These are phyloP conservation scores for Vigna nakashimae DNA, from an alignment of 306 rosid species.

Conservation along the genomic window DNA sequence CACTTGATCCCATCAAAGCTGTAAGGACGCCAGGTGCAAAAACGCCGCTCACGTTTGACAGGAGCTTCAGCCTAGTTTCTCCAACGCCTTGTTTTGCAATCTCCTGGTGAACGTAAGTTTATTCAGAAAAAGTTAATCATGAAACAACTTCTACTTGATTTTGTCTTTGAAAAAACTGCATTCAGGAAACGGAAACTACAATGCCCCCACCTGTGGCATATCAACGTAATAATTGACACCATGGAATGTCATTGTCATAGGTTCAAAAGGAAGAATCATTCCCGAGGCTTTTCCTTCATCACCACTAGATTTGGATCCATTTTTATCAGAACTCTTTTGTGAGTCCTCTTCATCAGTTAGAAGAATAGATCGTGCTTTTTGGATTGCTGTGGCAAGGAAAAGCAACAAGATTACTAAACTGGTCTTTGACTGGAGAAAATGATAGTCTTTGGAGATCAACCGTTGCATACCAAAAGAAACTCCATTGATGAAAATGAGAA, in stretches of 20 bases:
- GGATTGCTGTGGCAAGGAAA: constrained; percentile 58
- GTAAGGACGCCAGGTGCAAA: constrained; percentile 88
- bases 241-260: constrained; percentile 82
- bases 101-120: constrained; percentile 51
- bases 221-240: constrained; percentile 80
- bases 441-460: background rate
- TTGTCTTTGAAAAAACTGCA: background rate
- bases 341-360: constrained; percentile 45
- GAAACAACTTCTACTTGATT: constrained; percentile 6
- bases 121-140: background rate
- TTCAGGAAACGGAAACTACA: constrained; percentile 21
- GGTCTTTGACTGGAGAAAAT: constrained; percentile 1
- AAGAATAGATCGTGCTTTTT: constrained; percentile 57
- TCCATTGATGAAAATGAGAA: background rate
- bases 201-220: constrained; percentile 69
- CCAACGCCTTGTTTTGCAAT: constrained; percentile 66
- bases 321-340: constrained; percentile 34
- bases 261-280: constrained; percentile 91
- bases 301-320: constrained; percentile 26
- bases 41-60: constrained; percentile 80
- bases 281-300: constrained; percentile 60
- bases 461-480: background rate
- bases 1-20: constrained; percentile 87
- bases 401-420: constrained; percentile 24
- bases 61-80: constrained; percentile 68